A percentile compares a stretch with the other conserved stretches of the same genome.
phyloP scores from a whole-genome alignment of 257 asterid genomes.

The Perilla frutescens region DNA sequence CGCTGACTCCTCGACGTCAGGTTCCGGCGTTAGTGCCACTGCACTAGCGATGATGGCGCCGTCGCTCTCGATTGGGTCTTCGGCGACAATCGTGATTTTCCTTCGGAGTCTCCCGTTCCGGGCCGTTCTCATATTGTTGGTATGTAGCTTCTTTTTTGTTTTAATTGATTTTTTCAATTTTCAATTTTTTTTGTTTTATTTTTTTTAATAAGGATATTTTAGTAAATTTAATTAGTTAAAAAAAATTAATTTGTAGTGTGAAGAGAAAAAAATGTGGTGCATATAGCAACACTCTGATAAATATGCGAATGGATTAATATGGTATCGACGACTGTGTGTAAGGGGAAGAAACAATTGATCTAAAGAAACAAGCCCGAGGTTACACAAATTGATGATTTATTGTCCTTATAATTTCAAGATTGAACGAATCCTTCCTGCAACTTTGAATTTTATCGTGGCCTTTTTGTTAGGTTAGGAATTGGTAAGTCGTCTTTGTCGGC shows the following conservation, averaged over 20 bases:
- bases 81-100: slow-evolving; percentile 61
- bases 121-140: slow-evolving; percentile 86
- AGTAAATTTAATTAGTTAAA: no score
- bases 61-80: slow-evolving; percentile 87
- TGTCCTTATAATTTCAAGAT: not conserved
- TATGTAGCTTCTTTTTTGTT: slow-evolving; percentile 30
- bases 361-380: no score
- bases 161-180: no score
- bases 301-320: no score
- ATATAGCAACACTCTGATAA: no score
- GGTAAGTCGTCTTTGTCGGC: slow-evolving; percentile 6
- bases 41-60: slow-evolving; percentile 76
- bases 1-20: slow-evolving; percentile 74
- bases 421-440: not conserved
- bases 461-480: slow-evolving; percentile 12
- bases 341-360: no score
- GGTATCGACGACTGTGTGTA: no score
- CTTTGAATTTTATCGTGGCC: not conserved
- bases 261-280: no score
- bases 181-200: no score
- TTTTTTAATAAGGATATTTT: no score
- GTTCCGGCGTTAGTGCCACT: slow-evolving; percentile 84
- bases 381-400: not conserved
- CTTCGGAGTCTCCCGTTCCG: slow-evolving; percentile 69
- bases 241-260: no score